Conservation (phyloP, 768 basidiomycete species). For the Tricholoma matsutake region DNA sequence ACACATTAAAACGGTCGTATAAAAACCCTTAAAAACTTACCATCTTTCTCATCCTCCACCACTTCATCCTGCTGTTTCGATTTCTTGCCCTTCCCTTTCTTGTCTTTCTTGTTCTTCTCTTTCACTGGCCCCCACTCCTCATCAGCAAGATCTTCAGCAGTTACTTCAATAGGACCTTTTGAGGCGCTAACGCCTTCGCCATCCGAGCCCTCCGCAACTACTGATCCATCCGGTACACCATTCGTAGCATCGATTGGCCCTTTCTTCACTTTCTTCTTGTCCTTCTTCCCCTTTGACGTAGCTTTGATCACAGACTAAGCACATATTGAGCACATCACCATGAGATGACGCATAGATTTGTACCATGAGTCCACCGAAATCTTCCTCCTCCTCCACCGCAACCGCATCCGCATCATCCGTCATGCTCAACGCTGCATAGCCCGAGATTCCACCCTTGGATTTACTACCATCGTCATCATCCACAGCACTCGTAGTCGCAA, state of each 20-base stretch:
- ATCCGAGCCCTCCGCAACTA: constrained; percentile 25
- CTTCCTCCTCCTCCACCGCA: constrained; percentile 56
- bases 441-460: constrained; percentile 41
- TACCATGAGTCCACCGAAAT: constrained; percentile 78
- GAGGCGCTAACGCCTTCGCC: constrained; percentile 26
- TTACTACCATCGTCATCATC: constrained; percentile 33
- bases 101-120: constrained; percentile 61
- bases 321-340: not conserved
- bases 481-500: constrained; percentile 37
- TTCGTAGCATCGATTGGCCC: constrained; percentile 37
- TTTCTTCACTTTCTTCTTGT: constrained; percentile 55
- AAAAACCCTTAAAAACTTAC: constrained; percentile 4
- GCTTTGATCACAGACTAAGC: constrained; percentile 64
- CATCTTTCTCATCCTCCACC: constrained; percentile 33
- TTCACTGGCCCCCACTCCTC: constrained; percentile 68
- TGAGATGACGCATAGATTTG: constrained; percentile 17
- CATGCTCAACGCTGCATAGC: constrained; percentile 47
- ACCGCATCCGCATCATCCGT: constrained; percentile 38
- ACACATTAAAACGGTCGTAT: not conserved
- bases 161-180: constrained; percentile 48
- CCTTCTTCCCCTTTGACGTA: constrained; percentile 47
- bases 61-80: constrained; percentile 38
- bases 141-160: constrained; percentile 72
- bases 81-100: constrained; percentile 57
- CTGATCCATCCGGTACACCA: constrained; percentile 20